Percentiles rank a stretch among this genome's conserved stretches.
phyloP scores from a whole-genome alignment of 768 basidiomycete species.

The Suillus ampliporus region DNA sequence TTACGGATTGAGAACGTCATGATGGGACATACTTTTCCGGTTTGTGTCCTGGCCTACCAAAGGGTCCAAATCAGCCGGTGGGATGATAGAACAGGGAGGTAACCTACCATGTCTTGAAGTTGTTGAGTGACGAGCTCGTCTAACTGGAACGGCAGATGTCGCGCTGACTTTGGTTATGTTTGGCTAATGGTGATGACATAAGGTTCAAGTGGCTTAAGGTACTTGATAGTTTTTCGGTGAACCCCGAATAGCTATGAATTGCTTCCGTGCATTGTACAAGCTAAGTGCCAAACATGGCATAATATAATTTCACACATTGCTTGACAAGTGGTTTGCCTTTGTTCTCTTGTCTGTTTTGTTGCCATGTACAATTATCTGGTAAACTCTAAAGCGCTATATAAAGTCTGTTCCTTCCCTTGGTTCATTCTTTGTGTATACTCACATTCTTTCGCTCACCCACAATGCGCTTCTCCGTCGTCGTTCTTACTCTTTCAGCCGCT shows the following conservation, averaged over 20 bases:
- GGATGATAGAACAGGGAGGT: conserved; percentile 3
- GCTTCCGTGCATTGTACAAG: no score
- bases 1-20: conserved; percentile 7
- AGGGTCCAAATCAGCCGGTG: conserved; percentile 16
- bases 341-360: conserved; percentile 12
- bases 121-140: conserved; percentile 43
- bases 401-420: background rate
- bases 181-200: conserved; percentile 48
- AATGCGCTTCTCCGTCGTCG: conserved; percentile 25
- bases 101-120: conserved; percentile 70
- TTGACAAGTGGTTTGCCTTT: no score
- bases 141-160: conserved; percentile 31
- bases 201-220: conserved; percentile 63
- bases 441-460: conserved; percentile 8
- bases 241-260: conserved; percentile 37
- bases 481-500: conserved; percentile 20
- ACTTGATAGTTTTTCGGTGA: conserved; percentile 44
- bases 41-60: conserved; percentile 48
- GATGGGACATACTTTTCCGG: conserved; percentile 40
- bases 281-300: background rate
- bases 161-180: conserved; percentile 46
- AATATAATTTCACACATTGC: no score
- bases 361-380: background rate
- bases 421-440: background rate
- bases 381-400: background rate